A percentile compares a stretch with the other conserved stretches of the same genome.
Conservation (phyloP, 2,329 filamentous ascomycete species). For the Hirsutella rhossiliensis region DNA sequence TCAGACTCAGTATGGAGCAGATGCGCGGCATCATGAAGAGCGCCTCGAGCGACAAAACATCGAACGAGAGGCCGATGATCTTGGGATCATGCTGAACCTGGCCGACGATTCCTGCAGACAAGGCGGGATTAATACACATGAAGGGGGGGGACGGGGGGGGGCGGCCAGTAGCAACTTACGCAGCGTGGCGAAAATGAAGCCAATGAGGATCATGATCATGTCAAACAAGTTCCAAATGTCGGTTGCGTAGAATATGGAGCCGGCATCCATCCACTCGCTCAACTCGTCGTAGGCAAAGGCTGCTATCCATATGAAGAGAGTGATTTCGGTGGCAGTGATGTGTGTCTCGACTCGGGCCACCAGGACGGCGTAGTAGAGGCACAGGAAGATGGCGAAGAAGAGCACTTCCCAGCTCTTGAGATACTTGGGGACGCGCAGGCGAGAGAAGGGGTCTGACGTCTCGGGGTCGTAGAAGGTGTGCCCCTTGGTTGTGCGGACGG, state of each 20-base stretch:
- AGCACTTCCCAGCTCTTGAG: slow-evolving; percentile 74
- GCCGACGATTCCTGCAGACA: slow-evolving; percentile 17
- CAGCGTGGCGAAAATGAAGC: slow-evolving; percentile 56
- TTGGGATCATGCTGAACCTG: slow-evolving; percentile 38
- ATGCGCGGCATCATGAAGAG: slow-evolving; percentile 83
- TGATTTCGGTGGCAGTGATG: slow-evolving; percentile 56
- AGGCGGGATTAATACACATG: slow-evolving; percentile 2
- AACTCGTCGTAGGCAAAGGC: slow-evolving; percentile 83
- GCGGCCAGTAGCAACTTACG: slow-evolving; percentile 37
- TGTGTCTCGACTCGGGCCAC: slow-evolving; percentile 55
- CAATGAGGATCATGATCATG: slow-evolving; percentile 62
- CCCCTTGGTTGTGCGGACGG: slow-evolving; percentile 59
- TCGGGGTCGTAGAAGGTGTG: slow-evolving; percentile 62
- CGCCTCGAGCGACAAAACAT: slow-evolving; percentile 80
- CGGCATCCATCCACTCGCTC: slow-evolving; percentile 75
- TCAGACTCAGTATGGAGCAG: slow-evolving; percentile 75
- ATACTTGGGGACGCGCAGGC: slow-evolving; percentile 69
- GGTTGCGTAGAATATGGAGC: slow-evolving; percentile 71
- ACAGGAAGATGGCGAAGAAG: slow-evolving; percentile 67
- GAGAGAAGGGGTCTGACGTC: slow-evolving; percentile 60
- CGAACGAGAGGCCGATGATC: slow-evolving; percentile 71
- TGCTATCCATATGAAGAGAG: slow-evolving; percentile 76
- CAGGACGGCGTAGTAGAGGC: slow-evolving; percentile 77
- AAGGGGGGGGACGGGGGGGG: background rate
- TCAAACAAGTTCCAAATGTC: slow-evolving; percentile 74